A percentile compares a stretch with the other conserved stretches of the same genome.
phyloP scores from a whole-genome alignment of 495 filamentous ascomycete genomes.

The Aspergillus cavernicola region DNA sequence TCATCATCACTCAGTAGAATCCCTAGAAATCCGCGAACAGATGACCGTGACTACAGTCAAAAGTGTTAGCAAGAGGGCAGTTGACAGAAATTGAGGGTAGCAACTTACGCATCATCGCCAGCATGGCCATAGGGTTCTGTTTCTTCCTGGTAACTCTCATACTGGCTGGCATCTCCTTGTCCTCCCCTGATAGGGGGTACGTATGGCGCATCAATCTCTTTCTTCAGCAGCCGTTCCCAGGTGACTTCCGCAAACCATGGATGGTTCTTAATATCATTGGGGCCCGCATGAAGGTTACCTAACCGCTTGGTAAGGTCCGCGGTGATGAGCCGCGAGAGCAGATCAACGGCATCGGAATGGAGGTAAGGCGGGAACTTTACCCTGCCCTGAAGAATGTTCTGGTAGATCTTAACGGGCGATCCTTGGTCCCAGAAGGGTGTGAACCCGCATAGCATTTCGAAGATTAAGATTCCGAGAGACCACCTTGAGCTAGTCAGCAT shows the following conservation, averaged over 20 bases:
- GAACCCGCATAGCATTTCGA: conserved; percentile 98
- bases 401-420: conserved; percentile 97
- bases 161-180: conserved; percentile 92
- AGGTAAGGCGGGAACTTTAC: conserved; percentile 97
- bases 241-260: conserved; percentile 97
- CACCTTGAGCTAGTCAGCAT: conserved; percentile 57
- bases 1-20: conserved; percentile 37
- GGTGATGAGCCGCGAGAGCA: conserved; percentile 90
- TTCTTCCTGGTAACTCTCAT: conserved; percentile 97
- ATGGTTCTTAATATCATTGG: conserved; percentile 90
- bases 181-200: conserved; percentile 94
- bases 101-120: conserved; percentile 78
- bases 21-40: conserved; percentile 70
- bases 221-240: conserved; percentile 87
- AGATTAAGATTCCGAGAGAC: conserved; percentile 97
- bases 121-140: conserved; percentile 79
- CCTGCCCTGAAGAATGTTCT: conserved; percentile 90
- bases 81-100: not conserved
- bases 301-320: conserved; percentile 91
- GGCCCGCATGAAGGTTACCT: conserved; percentile 90
- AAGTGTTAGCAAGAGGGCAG: conserved; percentile 16
- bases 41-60: conserved; percentile 56
- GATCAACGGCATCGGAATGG: conserved; percentile 86
- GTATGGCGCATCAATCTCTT: conserved; percentile 98
- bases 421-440: conserved; percentile 98